A percentile compares a stretch with the other conserved stretches of the same genome.
phyloP scores from a whole-genome alignment of 2,329 filamentous ascomycete genomes.

The Cryphonectria radicalis region DNA sequence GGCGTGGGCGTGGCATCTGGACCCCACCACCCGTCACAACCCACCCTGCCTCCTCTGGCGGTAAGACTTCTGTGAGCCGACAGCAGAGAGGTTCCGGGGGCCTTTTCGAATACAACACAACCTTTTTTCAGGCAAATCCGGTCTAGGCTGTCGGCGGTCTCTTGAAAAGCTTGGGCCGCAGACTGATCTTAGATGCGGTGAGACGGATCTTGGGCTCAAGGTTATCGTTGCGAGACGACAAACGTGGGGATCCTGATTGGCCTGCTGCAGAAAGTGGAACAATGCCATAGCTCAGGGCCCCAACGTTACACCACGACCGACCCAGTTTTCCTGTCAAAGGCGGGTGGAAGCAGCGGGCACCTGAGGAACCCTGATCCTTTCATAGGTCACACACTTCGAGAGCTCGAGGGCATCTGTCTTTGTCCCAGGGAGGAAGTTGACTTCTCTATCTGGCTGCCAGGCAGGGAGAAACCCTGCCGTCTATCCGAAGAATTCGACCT shows the following conservation, averaged over 20 bases:
- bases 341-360: slow-evolving; percentile 19
- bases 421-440: slow-evolving; percentile 5
- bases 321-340: slow-evolving; percentile 31
- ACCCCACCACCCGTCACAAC: slow-evolving; percentile 3
- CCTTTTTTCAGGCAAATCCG: background rate
- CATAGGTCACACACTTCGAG: slow-evolving; percentile 14
- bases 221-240: background rate
- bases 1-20: slow-evolving; percentile 22
- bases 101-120: background rate
- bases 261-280: background rate
- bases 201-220: background rate
- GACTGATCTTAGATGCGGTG: slow-evolving; percentile 3
- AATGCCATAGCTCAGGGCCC: background rate
- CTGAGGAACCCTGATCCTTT: slow-evolving; percentile 23
- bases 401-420: slow-evolving; percentile 8
- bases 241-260: slow-evolving; percentile 2
- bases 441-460: background rate
- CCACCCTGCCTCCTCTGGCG: slow-evolving; percentile 11
- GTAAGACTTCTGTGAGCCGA: slow-evolving; percentile 13
- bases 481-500: background rate
- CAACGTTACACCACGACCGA: slow-evolving; percentile 16
- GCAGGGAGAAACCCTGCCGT: background rate
- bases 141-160: background rate
- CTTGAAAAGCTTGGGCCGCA: background rate
- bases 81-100: background rate